Evolutionary conservation across 163 green algal species (phyloP), one percentile per base, ranked within the genome.

Genomic region (Scenedesmus sp.): DNA sequence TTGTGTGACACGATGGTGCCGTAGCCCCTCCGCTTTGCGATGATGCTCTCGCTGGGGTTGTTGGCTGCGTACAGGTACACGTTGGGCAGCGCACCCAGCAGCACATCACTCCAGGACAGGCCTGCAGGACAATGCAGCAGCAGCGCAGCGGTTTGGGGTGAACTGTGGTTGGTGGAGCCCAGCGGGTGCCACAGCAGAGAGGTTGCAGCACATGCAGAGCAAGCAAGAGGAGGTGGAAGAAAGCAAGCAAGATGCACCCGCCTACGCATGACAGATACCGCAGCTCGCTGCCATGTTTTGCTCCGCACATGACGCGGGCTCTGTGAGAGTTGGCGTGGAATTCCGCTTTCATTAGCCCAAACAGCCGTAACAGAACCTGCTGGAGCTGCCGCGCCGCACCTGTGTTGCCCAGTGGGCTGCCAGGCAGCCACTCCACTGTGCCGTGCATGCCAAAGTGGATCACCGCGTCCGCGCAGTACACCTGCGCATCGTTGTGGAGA

Each of bases 361-460:
- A 23, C 64, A 18, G 10, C 64, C 64, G 12, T 13, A 73, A 3
- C 64, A 73, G 64, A 76, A 64, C 59, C 59, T 8, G 59, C 8
- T 8, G 66, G 66, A 34, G 66, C 87, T 56, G 88, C 91, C 86
- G 46, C 56, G 86, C 8, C 76, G 23, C 60, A 77, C 67, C 98
- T 1, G 96, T 99, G 95, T 99, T 99, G 74, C 98, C 98, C 23
- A 99, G 95, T 1, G 97, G 97, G 13, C 95, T 93, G 0, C 98
- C 96, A 7, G 97, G 97, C 82, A 99, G 96, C 98, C 98, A 99
- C 95, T 99, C 98, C 74, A 99, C 97, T 0, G 98, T 99, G 92
- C 98, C 98, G 93, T 99, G 98, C 97, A 99, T 99, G 90, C 98
- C 98, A 94, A 99, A 98, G 95, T 99, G 98, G 86, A 99, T 82